Conservation (phyloP, 257 asterid genomes). For the Solanum pimpinellifolium region DNA sequence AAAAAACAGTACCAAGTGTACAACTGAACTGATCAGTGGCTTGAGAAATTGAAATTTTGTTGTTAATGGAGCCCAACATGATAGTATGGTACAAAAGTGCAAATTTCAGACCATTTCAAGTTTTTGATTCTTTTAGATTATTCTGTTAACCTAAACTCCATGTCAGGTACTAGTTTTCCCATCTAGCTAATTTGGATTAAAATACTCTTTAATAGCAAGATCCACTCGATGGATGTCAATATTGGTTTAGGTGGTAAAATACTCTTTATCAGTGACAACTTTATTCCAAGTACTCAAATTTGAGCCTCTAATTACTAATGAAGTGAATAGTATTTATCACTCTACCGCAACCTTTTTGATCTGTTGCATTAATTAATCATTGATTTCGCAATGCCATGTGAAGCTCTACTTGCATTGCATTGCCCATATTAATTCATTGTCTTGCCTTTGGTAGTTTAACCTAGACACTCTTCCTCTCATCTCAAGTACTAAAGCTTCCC, state of each 20-base stretch:
- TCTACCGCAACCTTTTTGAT: not conserved
- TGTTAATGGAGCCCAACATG: not conserved
- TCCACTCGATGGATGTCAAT: not conserved
- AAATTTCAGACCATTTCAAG: not conserved
- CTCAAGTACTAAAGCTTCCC: not conserved
- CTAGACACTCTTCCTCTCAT: not conserved
- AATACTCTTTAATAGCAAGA: not conserved
- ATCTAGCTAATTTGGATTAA: not conserved
- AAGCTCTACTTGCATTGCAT: not conserved
- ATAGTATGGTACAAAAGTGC: not conserved
- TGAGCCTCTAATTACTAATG: not conserved
- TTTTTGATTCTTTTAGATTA: not conserved
- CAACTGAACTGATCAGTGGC: not conserved
- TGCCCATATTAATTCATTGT: not conserved
- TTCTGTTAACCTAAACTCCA: not conserved
- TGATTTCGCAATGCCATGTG: constrained; percentile 4
- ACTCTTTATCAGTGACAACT: not conserved
- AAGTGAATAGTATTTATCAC: not conserved
- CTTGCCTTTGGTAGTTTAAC: not conserved
- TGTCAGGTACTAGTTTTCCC: not conserved
- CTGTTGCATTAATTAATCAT: not conserved
- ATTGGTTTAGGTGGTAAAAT: not conserved
- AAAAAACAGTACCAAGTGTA: not conserved
- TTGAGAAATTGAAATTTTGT: not conserved
- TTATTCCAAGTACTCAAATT: not conserved